Conservation (phyloP, 2,329 filamentous ascomycete genomes). For the Penicillium sp. region DNA sequence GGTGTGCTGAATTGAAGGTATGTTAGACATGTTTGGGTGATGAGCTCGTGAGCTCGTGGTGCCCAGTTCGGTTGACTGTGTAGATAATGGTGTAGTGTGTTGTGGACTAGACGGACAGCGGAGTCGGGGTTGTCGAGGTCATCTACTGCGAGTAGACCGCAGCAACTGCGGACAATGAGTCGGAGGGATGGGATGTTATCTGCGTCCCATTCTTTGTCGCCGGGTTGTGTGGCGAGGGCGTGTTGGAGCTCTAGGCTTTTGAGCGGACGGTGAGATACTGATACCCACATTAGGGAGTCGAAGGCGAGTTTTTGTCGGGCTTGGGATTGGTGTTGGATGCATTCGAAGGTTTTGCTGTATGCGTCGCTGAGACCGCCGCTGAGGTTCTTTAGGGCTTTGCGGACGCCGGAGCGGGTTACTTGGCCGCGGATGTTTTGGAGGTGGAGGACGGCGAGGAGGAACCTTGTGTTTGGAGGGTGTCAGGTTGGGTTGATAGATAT, state of each 20-base stretch:
- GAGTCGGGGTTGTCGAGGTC: not conserved
- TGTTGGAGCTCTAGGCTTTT: not conserved
- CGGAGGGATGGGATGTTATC: not conserved
- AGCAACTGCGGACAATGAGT: not conserved
- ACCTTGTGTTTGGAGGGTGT: no score
- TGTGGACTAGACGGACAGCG: not conserved
- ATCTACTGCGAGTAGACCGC: not conserved
- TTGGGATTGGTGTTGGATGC: not conserved
- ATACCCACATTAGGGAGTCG: constrained; percentile 1
- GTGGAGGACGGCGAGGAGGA: constrained; percentile 1
- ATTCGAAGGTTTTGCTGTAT: not conserved
- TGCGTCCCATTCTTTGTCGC: not conserved
- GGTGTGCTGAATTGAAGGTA: not conserved
- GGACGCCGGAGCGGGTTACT: constrained; percentile 1
- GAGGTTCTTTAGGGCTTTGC: not conserved
- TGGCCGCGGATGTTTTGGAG: constrained; percentile 1
- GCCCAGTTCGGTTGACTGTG: not conserved
- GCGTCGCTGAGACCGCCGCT: not conserved
- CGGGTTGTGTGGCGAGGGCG: not conserved
- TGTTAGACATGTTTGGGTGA: not conserved
- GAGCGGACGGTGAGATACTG: not conserved
- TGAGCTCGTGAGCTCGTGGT: not conserved
- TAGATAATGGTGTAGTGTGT: not conserved
- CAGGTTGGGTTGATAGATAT: no score
- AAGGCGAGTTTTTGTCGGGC: not conserved